Base-by-base conservation (phyloP, 129 eudicot species). In the Flaveria trinervia region DNA sequence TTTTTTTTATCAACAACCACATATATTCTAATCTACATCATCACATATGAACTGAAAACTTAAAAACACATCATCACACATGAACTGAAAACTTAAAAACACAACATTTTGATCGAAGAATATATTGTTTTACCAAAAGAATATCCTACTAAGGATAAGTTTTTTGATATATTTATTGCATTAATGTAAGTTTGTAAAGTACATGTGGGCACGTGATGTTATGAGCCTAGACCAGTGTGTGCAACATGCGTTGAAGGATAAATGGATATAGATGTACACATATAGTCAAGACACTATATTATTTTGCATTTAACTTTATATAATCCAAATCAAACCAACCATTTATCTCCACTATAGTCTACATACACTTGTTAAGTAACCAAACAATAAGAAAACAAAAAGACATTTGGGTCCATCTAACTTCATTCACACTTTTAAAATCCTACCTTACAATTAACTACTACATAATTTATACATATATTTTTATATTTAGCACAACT, bases 191-290 rank as follows among this genome's bases (percentile, higher is more conserved):
- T 52, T 52, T 83, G 79, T 68, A 75, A 75, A 71, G 68, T 75
- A 81, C 86, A 85, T 90, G 79, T 85, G 84, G 44, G n/a, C 88
- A 88, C 76, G 89, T 84, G 86, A 76, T 5, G 41, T 36, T 46
- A 74, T 55, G 68, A 83, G 74, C 52, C 78, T 10, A 57, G 79
- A 83, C 75, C 87, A 86, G 77, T 62, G 83, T 62, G 83, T 76
- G 83, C 67, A 51, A 66, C 46, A 75, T 65, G 70, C 80, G 60
- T 72, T 71, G 59, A 68, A 65, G 28, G 20, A 65, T 61, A 49
- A 80, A 81, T 77, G 60, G 54, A 56, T 68, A 61, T 49, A 20
- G 78, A 62, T 57, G 33, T 65, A 62, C 39, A 72, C 36, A 56
- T 50, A 23, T 25, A 17, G 5, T 56, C 5, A 36, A 5, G 1